Percentiles rank a stretch among this genome's conserved stretches.
phyloP scores from a whole-genome alignment of 306 rosid species.

The Astragalus membranaceus region DNA sequence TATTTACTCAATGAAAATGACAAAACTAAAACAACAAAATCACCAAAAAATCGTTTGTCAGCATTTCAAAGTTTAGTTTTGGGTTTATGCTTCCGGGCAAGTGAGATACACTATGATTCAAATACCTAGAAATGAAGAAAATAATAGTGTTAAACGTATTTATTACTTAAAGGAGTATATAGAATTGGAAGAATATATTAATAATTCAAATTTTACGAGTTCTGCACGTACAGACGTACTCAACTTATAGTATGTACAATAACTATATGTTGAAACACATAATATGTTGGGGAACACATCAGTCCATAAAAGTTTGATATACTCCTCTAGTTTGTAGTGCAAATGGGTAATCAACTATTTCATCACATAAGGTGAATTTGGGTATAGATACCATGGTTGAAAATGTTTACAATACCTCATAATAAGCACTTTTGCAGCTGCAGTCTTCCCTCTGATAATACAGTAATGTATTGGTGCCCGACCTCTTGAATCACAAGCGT shows the following conservation, averaged over 20 bases:
- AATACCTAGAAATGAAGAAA: not conserved
- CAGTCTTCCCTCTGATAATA: conserved; percentile 34
- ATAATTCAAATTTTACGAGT: not conserved
- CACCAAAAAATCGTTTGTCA: not conserved
- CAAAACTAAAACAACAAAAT: not conserved
- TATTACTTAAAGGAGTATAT: not conserved
- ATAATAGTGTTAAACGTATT: not conserved
- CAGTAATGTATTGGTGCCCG: conserved; percentile 66
- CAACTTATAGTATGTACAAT: not conserved
- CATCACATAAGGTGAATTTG: not conserved
- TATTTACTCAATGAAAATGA: not conserved
- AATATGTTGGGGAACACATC: not conserved
- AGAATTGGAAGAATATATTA: not conserved
- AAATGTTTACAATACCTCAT: conserved; percentile 34
- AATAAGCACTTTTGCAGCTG: conserved; percentile 51
- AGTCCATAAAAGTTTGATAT: not conserved
- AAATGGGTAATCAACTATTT: not conserved
- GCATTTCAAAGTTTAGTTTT: not conserved
- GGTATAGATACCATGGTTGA: not conserved
- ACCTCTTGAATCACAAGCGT: conserved; percentile 50
- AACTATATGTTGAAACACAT: not conserved
- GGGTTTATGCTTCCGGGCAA: not conserved
- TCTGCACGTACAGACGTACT: not conserved
- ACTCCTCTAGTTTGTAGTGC: conserved; percentile 9
- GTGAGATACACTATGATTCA: not conserved